Percentiles rank a stretch among this genome's conserved stretches.
phyloP scores from a whole-genome alignment of 2,329 filamentous ascomycete genomes.

The Orbilia quercus region DNA sequence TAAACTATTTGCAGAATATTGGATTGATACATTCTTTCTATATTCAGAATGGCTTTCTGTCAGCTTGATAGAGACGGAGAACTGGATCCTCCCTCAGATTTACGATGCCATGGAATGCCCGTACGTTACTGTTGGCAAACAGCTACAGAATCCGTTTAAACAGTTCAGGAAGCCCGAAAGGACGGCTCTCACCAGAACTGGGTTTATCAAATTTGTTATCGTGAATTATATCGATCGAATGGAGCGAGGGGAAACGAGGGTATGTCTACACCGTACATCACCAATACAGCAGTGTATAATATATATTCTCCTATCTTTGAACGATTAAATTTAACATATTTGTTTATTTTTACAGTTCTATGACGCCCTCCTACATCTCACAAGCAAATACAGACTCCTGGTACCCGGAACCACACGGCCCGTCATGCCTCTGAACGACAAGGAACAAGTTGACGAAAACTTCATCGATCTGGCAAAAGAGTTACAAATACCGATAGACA shows the following conservation, averaged over 20 bases:
- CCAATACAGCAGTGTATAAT: too few species aligned
- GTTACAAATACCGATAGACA: conserved; percentile 43
- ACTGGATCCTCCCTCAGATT: conserved; percentile 28
- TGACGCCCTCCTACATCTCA: conserved; percentile 28
- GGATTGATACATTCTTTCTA: not conserved
- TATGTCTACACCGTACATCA: conserved; percentile 1
- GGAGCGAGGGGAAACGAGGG: conserved; percentile 19
- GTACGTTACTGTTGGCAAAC: conserved; percentile 20
- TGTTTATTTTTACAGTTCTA: conserved; percentile 13
- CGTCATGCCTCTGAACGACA: conserved; percentile 46
- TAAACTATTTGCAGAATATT: too few species aligned
- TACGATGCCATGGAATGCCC: conserved; percentile 51
- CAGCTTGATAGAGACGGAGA: conserved; percentile 22
- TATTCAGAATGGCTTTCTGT: conserved; percentile 19
- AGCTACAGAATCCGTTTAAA: conserved; percentile 37
- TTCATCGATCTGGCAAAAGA: conserved; percentile 37
- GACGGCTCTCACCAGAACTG: conserved; percentile 24
- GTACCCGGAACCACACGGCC: conserved; percentile 42
- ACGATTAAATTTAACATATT: not conserved
- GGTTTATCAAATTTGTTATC: conserved; percentile 50
- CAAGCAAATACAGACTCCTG: conserved; percentile 33
- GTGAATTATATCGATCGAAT: conserved; percentile 32
- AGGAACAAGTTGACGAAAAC: conserved; percentile 35
- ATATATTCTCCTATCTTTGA: too few species aligned
- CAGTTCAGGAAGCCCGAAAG: conserved; percentile 29